phyloP scores from a whole-genome alignment of 2,329 filamentous ascomycete species.

The Arthrobotrys conoides region DNA sequence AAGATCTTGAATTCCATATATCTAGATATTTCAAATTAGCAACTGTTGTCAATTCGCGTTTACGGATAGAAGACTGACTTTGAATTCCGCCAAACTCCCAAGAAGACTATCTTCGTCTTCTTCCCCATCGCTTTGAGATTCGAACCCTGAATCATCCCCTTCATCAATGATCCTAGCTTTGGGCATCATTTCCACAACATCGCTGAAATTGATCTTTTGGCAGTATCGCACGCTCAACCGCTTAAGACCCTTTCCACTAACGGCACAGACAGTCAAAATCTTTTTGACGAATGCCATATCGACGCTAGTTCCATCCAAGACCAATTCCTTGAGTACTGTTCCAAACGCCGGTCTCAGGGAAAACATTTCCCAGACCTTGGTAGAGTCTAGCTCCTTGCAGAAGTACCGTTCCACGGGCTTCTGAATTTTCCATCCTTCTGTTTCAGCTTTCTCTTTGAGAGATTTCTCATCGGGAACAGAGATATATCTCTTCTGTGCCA shows the following conservation, averaged over 20 bases:
- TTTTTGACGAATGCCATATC: conserved; percentile 52
- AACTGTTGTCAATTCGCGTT: not conserved
- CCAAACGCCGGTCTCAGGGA: conserved; percentile 46
- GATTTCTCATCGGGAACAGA: conserved; percentile 38
- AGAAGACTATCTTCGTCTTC: conserved; percentile 48
- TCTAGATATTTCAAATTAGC: conserved; percentile 16
- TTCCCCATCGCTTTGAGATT: conserved; percentile 48
- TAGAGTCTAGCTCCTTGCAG: conserved; percentile 39
- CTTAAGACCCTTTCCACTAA: conserved; percentile 50
- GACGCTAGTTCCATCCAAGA: conserved; percentile 48
- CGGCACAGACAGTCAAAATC: conserved; percentile 45
- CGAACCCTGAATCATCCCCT: conserved; percentile 50
- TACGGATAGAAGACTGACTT: conserved; percentile 24
- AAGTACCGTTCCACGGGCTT: conserved; percentile 48
- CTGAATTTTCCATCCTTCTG: conserved; percentile 27
- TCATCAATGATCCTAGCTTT: conserved; percentile 21
- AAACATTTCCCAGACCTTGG: conserved; percentile 52
- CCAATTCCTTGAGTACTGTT: conserved; percentile 44
- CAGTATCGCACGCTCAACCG: conserved; percentile 52
- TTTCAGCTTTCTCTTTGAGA: conserved; percentile 26
- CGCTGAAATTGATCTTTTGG: conserved; percentile 26
- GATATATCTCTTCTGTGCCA: conserved; percentile 43
- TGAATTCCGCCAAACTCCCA: conserved; percentile 31
- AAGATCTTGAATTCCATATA: conserved; percentile 53
- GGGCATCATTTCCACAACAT: conserved; percentile 45